These are phyloP conservation scores for Wickerhamomyces queroliae DNA, from an alignment of 805 yeast species.

Conservation along the genomic window DNA sequence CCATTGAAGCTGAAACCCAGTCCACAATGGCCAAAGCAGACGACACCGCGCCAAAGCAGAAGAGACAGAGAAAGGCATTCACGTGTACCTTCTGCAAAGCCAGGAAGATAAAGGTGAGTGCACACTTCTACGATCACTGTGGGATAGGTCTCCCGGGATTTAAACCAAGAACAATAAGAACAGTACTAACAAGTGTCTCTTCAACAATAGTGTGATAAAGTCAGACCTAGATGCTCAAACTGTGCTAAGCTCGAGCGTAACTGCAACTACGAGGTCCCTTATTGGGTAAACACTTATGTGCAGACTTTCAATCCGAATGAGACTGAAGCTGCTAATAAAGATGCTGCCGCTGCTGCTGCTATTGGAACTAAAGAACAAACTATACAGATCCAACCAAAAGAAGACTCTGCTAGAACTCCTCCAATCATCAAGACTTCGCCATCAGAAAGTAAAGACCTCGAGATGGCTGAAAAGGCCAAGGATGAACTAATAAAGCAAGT, in stretches of 20 bases:
- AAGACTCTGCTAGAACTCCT: too few species aligned
- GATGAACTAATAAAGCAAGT: neutral
- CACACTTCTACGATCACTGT: neutral
- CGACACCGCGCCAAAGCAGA: neutral
- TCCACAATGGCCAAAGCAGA: too few species aligned
- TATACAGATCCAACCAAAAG: too few species aligned
- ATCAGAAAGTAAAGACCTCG: neutral
- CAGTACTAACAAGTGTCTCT: neutral
- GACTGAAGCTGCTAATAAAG: neutral
- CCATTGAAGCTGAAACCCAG: neutral
- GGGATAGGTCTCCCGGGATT: too few species aligned
- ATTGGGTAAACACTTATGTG: neutral
- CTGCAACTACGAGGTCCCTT: neutral
- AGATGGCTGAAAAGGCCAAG: too few species aligned
- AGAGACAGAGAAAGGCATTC: constrained; percentile 26
- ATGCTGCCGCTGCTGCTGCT: too few species aligned
- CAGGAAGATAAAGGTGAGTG: constrained; percentile 18
- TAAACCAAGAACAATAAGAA: too few species aligned
- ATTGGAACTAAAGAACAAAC: too few species aligned
- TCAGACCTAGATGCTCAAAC: neutral
- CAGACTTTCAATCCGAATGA: neutral
- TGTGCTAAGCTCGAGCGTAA: neutral
- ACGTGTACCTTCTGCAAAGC: constrained; percentile 29
- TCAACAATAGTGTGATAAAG: neutral
- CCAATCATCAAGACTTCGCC: too few species aligned